Percentiles rank a stretch among this genome's conserved stretches.
These are phyloP conservation scores for Psilocybe tampanensis DNA, from an alignment of 768 basidiomycete species.

Conservation along the genomic window DNA sequence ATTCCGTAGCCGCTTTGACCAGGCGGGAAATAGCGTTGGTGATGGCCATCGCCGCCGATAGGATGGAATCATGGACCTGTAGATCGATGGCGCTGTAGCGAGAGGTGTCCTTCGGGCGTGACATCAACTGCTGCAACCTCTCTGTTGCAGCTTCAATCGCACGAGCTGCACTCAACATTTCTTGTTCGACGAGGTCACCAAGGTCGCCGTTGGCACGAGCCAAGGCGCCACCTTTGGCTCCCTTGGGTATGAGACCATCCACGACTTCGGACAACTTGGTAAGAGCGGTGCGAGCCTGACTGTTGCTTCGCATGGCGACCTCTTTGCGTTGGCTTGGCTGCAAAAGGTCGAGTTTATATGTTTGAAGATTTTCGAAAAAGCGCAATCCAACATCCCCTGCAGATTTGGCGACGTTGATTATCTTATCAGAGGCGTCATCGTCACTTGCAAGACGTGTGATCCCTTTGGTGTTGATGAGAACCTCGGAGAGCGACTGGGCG, in stretches of 20 bases:
- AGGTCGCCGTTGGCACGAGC: conserved; percentile 88
- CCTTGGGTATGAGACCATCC: conserved; percentile 85
- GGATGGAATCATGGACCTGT: conserved; percentile 97
- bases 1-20: conserved; percentile 95
- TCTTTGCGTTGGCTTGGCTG: conserved; percentile 78
- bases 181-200: conserved; percentile 93
- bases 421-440: conserved; percentile 91
- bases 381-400: conserved; percentile 89
- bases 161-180: conserved; percentile 91
- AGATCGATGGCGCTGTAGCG: conserved; percentile 90
- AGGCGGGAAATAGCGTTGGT: conserved; percentile 93
- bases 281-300: conserved; percentile 80
- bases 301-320: conserved; percentile 87
- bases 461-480: conserved; percentile 92
- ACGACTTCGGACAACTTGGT: conserved; percentile 86
- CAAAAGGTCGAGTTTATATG: conserved; percentile 88
- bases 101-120: conserved; percentile 84
- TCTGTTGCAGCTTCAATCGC: conserved; percentile 94
- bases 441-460: conserved; percentile 90
- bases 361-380: conserved; percentile 95
- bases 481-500: conserved; percentile 91
- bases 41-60: conserved; percentile 91
- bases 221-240: conserved; percentile 66
- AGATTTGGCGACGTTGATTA: conserved; percentile 78
- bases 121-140: conserved; percentile 89